Conservation (phyloP, 768 basidiomycete genomes). For the Cubamyces lactineus region DNA sequence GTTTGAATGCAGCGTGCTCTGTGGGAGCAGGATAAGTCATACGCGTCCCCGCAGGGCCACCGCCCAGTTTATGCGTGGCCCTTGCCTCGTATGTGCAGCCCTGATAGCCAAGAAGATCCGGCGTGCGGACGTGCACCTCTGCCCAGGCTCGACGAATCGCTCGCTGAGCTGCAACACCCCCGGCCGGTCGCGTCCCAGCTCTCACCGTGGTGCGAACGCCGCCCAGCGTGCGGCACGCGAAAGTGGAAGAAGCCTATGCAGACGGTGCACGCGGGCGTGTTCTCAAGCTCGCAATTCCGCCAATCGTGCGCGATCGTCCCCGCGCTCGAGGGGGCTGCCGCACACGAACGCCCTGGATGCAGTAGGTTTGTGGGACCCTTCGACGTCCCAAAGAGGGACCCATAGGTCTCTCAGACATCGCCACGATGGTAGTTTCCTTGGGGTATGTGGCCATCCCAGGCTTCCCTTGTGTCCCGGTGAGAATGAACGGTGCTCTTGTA, state of each 20-base stretch:
- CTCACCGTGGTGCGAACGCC: constrained; percentile 17
- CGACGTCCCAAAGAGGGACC: background rate
- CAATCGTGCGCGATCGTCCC: constrained; percentile 15
- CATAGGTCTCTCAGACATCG: background rate
- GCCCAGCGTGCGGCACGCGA: constrained; percentile 9
- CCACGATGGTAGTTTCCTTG: background rate
- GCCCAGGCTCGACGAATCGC: background rate
- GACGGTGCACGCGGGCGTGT: background rate
- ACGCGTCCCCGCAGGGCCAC: background rate
- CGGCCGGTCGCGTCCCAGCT: background rate
- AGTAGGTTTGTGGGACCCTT: background rate
- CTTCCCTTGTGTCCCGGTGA: too few relatives aligned
- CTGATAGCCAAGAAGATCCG: constrained; percentile 4
- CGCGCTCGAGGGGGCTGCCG: background rate
- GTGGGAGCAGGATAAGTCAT: background rate
- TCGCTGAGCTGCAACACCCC: constrained; percentile 5
- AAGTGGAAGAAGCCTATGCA: background rate
- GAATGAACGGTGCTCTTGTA: background rate
- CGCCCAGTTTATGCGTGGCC: constrained; percentile 17
- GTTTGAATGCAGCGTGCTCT: background rate
- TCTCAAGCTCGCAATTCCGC: constrained; percentile 6
- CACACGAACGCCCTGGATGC: constrained; percentile 5
- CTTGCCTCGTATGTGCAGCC: constrained; percentile 14
- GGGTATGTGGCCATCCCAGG: background rate
- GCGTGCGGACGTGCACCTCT: constrained; percentile 3